A percentile compares a stretch with the other conserved stretches of the same genome.
Evolutionary conservation across 2,329 filamentous ascomycete species (phyloP).

Genomic region (Hymenoscyphus salicellus): DNA sequence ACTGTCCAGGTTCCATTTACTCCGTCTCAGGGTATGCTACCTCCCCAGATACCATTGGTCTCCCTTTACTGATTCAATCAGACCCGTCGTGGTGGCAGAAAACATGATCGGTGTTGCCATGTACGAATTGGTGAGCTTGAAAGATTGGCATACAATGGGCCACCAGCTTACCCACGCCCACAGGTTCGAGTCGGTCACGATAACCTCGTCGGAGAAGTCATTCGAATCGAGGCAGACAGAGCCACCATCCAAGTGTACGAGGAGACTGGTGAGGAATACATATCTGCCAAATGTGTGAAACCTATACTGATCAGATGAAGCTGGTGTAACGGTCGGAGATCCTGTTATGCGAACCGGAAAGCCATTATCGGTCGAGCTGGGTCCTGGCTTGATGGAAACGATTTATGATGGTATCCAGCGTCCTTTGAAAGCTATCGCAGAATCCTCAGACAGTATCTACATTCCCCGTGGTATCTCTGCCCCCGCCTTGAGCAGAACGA

Average conservation of each 20-base stretch:
- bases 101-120: slow-evolving; percentile 99
- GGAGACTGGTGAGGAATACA: slow-evolving; percentile 72
- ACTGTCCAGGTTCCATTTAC: slow-evolving; percentile 57
- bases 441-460: slow-evolving; percentile 82
- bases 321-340: slow-evolving; percentile 93
- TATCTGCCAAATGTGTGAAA: not conserved
- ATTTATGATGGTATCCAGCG: slow-evolving; percentile 99
- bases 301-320: slow-evolving; percentile 46
- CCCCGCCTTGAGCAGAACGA: slow-evolving; percentile 82
- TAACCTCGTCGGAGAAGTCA: slow-evolving; percentile 92
- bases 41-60: not conserved
- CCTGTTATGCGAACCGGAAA: slow-evolving; percentile 88
- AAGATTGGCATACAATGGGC: slow-evolving; percentile 44
- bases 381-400: slow-evolving; percentile 94
- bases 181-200: slow-evolving; percentile 91
- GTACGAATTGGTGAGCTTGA: slow-evolving; percentile 75
- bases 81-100: slow-evolving; percentile 93
- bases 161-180: slow-evolving; percentile 17
- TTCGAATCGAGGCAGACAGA: slow-evolving; percentile 93
- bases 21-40: slow-evolving; percentile 62
- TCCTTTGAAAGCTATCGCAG: slow-evolving; percentile 80
- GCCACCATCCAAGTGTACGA: slow-evolving; percentile 99
- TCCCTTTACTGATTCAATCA: slow-evolving; percentile 34
- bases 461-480: slow-evolving; percentile 91
- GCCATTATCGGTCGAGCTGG: slow-evolving; percentile 94